phyloP scores from a whole-genome alignment of 2,329 filamentous ascomycete species.

The Pseudocercospora fijiensis region DNA sequence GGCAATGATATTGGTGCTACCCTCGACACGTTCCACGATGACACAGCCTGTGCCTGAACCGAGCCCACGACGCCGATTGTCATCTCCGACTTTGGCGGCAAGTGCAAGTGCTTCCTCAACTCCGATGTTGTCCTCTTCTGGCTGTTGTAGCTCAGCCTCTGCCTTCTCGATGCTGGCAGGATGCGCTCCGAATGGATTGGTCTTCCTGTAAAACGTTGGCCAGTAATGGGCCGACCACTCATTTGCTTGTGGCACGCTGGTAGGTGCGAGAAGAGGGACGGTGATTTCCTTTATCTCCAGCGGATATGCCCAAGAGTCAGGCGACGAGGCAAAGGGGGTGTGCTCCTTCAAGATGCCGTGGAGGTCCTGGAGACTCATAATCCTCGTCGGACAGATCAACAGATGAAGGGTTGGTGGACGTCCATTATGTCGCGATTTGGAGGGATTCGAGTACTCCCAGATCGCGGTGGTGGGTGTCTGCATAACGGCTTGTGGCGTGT shows the following conservation, averaged over 20 bases:
- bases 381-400: constrained; percentile 52
- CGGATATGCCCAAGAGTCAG: constrained; percentile 40
- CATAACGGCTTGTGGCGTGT: constrained; percentile 33
- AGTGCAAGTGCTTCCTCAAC: constrained; percentile 63
- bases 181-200: constrained; percentile 81
- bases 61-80: constrained; percentile 57
- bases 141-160: constrained; percentile 62
- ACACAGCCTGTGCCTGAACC: constrained; percentile 74
- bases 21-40: constrained; percentile 63
- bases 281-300: constrained; percentile 63
- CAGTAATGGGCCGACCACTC: constrained; percentile 75
- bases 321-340: constrained; percentile 42
- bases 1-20: constrained; percentile 60
- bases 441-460: constrained; percentile 59
- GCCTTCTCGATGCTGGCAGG: constrained; percentile 70
- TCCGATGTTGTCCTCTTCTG: constrained; percentile 45
- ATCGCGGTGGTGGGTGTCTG: constrained; percentile 35
- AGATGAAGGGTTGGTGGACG: constrained; percentile 48
- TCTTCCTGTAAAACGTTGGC: constrained; percentile 83
- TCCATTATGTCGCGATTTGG: constrained; percentile 56
- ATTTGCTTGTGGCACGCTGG: constrained; percentile 70
- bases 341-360: constrained; percentile 41
- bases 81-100: constrained; percentile 60
- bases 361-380: constrained; percentile 57
- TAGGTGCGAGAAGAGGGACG: constrained; percentile 71